Evolutionary conservation across 176 grass and related monocot species (phyloP).

Genomic region (Triticum dicoccoides): DNA sequence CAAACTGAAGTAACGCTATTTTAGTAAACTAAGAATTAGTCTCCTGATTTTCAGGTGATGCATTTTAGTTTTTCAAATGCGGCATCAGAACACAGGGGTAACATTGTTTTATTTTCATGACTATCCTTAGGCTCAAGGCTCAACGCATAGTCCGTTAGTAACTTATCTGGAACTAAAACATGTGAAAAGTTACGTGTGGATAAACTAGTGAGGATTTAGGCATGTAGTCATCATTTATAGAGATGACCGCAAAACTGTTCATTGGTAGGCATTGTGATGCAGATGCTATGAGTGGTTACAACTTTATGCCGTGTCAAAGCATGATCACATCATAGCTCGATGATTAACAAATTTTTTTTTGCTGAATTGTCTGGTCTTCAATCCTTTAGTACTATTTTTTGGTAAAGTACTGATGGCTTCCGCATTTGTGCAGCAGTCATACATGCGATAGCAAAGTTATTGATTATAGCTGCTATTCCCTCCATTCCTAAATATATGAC

Average conservation of each 20-base stretch:
- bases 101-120: not conserved
- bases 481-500: too few species aligned
- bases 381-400: not conserved
- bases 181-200: not conserved
- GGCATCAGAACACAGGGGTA: not conserved
- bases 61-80: not conserved
- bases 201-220: not conserved
- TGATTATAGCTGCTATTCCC: not conserved
- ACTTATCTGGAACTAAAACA: not conserved
- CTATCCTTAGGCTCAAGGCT: not conserved
- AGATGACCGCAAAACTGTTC: not conserved
- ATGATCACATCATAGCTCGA: constrained; percentile 1
- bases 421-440: constrained; percentile 2
- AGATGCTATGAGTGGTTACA: not conserved
- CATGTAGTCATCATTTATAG: not conserved
- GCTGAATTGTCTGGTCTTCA: not conserved
- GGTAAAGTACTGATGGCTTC: not conserved
- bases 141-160: not conserved
- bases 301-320: not conserved
- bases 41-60: not conserved
- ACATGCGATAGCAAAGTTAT: not conserved
- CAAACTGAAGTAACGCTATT: not conserved
- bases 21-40: constrained; percentile 6
- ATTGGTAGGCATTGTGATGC: not conserved
- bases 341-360: not conserved